These are phyloP conservation scores for Globisporangium spiculum DNA, from an alignment of 352 stramenopile genomes.

Conservation along the genomic window DNA sequence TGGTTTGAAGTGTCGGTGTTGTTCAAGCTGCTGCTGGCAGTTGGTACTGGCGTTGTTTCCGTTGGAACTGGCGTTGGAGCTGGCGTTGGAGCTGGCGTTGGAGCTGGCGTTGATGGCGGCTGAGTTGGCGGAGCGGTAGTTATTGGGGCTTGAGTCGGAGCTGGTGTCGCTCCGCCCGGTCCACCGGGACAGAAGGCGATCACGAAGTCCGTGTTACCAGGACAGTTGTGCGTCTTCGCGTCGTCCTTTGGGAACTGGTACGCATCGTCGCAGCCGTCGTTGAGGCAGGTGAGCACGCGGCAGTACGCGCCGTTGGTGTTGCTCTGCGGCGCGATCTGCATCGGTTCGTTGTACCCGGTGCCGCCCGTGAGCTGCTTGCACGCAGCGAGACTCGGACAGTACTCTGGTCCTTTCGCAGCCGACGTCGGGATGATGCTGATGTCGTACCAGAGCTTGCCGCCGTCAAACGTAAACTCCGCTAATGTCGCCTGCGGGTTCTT, in stretches of 20 bases:
- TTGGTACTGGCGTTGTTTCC: background rate
- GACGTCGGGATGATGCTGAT: slow-evolving; percentile 52
- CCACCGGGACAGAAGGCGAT: slow-evolving; percentile 38
- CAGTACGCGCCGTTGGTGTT: slow-evolving; percentile 32
- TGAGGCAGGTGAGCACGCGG: slow-evolving; percentile 30
- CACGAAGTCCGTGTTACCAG: slow-evolving; percentile 25
- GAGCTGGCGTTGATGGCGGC: background rate
- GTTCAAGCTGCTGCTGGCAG: slow-evolving; percentile 2
- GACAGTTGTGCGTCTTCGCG: slow-evolving; percentile 43
- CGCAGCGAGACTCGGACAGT: slow-evolving; percentile 33
- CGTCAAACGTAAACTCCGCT: slow-evolving; percentile 38
- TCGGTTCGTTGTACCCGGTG: slow-evolving; percentile 45
- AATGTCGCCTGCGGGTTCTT: slow-evolving; percentile 23
- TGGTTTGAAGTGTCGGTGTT: background rate
- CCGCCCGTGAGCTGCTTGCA: slow-evolving; percentile 41
- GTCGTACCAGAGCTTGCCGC: slow-evolving; percentile 42
- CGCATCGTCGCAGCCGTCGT: slow-evolving; percentile 49
- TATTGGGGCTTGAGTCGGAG: slow-evolving; percentile 17
- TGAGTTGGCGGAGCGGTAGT: slow-evolving; percentile 16
- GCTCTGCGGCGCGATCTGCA: slow-evolving; percentile 39
- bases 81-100: slow-evolving; percentile 10
- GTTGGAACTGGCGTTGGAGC: background rate
- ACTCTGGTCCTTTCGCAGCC: slow-evolving; percentile 22
- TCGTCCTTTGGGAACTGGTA: slow-evolving; percentile 57
- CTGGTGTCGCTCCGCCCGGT: slow-evolving; percentile 17